Conservation (phyloP, 108 stramenopile genomes). For the Fistulifera pelliculosa region DNA sequence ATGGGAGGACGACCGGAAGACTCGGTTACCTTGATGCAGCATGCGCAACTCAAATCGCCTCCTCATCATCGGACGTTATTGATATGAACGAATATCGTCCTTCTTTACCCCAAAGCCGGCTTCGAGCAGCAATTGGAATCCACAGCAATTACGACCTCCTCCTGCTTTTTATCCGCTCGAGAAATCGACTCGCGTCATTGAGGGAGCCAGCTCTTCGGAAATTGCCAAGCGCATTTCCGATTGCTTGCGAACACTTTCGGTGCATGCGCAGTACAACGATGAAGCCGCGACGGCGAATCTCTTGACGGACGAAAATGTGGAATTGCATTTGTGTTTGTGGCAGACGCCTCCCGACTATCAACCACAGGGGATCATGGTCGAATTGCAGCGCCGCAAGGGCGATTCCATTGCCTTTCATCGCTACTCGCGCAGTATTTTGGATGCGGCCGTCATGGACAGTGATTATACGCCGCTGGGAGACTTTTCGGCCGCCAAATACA, state of each 20-base stretch:
- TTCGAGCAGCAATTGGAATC: conserved; percentile 4
- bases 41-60: too few relatives aligned
- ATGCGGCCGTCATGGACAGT: conserved; percentile 70
- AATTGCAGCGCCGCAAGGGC: conserved; percentile 73
- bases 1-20: too few relatives aligned
- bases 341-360: conserved; percentile 13
- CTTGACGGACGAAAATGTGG: conserved; percentile 35
- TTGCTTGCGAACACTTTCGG: conserved; percentile 44
- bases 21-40: too few relatives aligned
- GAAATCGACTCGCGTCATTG: conserved; percentile 37
- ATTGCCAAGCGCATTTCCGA: conserved; percentile 40
- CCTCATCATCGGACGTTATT: conserved; percentile 1
- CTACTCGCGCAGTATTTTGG: conserved; percentile 61
- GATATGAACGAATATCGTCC: not conserved
- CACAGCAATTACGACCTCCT: conserved; percentile 34
- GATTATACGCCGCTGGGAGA: conserved; percentile 20
- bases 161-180: conserved; percentile 81
- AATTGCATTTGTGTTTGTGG: conserved; percentile 51
- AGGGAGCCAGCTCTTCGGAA: conserved; percentile 16
- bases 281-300: conserved; percentile 35
- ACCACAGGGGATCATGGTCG: conserved; percentile 40
- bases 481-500: conserved; percentile 13
- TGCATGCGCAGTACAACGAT: conserved; percentile 46
- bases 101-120: not conserved
- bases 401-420: conserved; percentile 72